Base-by-base conservation (phyloP, 2,329 filamentous ascomycete species). In the Trichothecium sympodiale region DNA sequence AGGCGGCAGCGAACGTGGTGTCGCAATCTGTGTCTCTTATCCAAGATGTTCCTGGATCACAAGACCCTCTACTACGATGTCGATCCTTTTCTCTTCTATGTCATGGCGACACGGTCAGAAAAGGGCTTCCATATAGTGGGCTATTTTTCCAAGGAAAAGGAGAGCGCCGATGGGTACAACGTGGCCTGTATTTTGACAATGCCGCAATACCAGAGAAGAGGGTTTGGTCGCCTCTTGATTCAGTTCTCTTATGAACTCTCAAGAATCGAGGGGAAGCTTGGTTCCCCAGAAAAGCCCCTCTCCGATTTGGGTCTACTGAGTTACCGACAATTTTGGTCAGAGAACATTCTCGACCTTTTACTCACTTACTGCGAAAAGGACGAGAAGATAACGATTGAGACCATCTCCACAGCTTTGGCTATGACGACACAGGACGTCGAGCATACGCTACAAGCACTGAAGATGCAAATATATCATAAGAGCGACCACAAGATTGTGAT, bases 61-160 rank as follows among this genome's bases (percentile, higher is more conserved):
- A 98, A 98, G 60, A 96, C 91, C 5, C 76, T 98, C 7, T 98
- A 95, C 65, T 98, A 98, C 63, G 91, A 98, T 49, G 91, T 98
- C n/a, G 91, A 98, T 44, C 91, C 91, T 0, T 98, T 98, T 54
- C 64, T 98, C 26, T 98, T 98, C 65, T 98, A 98, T 60, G 89
- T 94, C 57, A 95, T 98, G 89, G 85, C 85, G 17, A 81, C 80
- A 29, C 78, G 83, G 46, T 84, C 88, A 44, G 86, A 94, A 34
- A 80, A 87, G 48, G 91, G 91, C 12, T 91, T 83, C 50, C 91
- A 96, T 52, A 74, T 98, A 34, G 84, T 98, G n/a, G 91, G 91
- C n/a, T 98, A 95, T 55, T 98, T 98, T 59, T 94, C 84, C 38
- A 98, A 98, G 56, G 91, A 98, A 58, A 98, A 98, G 48, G 91